phyloP scores from a whole-genome alignment of 2,329 filamentous ascomycete genomes.

The Claviceps digitariae region DNA sequence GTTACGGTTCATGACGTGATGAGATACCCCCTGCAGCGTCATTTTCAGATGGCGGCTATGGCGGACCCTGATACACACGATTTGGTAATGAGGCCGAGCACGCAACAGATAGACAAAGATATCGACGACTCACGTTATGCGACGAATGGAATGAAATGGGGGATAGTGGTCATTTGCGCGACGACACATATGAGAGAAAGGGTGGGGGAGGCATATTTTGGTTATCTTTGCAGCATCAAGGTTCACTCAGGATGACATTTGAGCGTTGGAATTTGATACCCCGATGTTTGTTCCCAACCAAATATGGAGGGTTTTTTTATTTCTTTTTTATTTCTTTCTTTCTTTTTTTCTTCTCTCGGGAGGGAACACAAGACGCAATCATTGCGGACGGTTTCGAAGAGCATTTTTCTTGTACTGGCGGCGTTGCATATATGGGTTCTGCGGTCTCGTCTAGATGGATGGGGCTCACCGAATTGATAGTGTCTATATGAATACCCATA shows the following conservation, averaged over 20 bases:
- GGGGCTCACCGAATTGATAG: background rate
- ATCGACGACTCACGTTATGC: slow-evolving; percentile 7
- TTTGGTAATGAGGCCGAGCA: slow-evolving; percentile 1
- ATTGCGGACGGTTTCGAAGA: background rate
- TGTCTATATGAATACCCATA: too few relatives aligned
- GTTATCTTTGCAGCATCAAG: background rate
- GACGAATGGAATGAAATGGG: background rate
- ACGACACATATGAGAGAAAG: background rate
- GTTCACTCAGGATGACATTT: background rate
- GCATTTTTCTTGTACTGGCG: background rate
- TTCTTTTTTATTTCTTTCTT: background rate
- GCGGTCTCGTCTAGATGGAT: too few relatives aligned
- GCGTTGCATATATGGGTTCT: background rate
- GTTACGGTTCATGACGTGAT: slow-evolving; percentile 9
- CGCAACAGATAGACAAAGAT: slow-evolving; percentile 7
- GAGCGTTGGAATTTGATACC: slow-evolving; percentile 6
- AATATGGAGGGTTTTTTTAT: slow-evolving; percentile 1
- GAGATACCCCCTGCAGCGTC: slow-evolving; percentile 12
- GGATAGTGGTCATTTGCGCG: background rate
- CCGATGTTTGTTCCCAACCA: slow-evolving; percentile 5
- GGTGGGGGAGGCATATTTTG: background rate
- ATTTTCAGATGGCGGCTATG: slow-evolving; percentile 9
- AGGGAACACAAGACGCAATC: background rate
- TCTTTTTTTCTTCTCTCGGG: background rate
- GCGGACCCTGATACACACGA: slow-evolving; percentile 3